A percentile compares a stretch with the other conserved stretches of the same genome.
Evolutionary conservation across 805 yeast genomes (phyloP).

Genomic region (Hanseniaspora mollemarum): DNA sequence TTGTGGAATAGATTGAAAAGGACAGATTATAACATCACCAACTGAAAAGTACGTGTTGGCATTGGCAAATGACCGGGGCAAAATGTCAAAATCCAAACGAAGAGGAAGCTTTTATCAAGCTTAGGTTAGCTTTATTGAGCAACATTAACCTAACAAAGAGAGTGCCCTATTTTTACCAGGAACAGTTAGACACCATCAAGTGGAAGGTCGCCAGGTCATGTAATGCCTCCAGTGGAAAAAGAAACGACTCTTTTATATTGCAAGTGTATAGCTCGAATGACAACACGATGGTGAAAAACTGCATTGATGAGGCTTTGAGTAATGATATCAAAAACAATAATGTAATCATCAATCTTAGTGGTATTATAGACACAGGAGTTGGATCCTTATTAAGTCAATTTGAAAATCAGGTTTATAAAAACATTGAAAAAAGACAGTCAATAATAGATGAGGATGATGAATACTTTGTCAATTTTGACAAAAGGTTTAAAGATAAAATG

Average conservation of each 20-base stretch:
- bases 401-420: conserved; percentile 15
- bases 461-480: conserved; percentile 8
- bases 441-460: neutral
- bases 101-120: neutral
- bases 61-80: neutral
- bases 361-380: conserved; percentile 10
- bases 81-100: neutral
- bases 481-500: conserved; percentile 13
- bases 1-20: too few species aligned
- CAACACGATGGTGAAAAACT: neutral
- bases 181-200: conserved; percentile 1
- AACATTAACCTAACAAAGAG: neutral
- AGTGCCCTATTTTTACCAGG: neutral
- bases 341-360: conserved; percentile 12
- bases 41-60: too few species aligned
- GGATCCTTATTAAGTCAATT: conserved; percentile 5
- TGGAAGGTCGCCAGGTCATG: conserved; percentile 12
- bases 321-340: conserved; percentile 14
- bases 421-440: conserved; percentile 4
- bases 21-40: too few species aligned
- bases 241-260: conserved; percentile 13
- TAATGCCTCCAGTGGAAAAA: conserved; percentile 7
- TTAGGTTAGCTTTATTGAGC: conserved; percentile 2
- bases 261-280: conserved; percentile 4
- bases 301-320: conserved; percentile 5